A percentile compares a stretch with the other conserved stretches of the same genome.
Conservation (phyloP, 176 grass and related monocot species). For the Musa troglodytarum region DNA sequence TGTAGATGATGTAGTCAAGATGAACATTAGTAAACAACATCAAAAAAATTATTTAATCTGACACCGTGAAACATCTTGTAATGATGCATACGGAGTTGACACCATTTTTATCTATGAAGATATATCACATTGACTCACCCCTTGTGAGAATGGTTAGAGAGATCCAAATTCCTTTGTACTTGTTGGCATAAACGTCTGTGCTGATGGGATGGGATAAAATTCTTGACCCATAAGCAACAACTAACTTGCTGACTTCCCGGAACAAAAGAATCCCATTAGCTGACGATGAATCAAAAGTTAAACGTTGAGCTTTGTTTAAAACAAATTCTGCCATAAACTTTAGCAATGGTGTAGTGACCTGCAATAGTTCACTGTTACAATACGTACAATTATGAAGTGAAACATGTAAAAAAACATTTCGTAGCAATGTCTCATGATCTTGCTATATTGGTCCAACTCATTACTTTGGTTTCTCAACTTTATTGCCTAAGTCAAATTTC, state of each 20-base stretch:
- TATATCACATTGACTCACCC: conserved; percentile 43
- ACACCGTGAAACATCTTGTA: not conserved
- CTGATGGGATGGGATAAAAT: conserved; percentile 84
- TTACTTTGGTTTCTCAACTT: too few relatives aligned
- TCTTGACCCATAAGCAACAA: conserved; percentile 89
- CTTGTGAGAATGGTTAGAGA: conserved; percentile 79
- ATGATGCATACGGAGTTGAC: not conserved
- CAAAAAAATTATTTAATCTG: not conserved
- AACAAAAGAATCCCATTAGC: conserved; percentile 99
- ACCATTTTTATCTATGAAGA: conserved; percentile 8
- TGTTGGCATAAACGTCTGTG: conserved; percentile 68
- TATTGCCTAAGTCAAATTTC: too few relatives aligned
- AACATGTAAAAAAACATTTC: not conserved
- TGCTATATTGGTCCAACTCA: too few relatives aligned
- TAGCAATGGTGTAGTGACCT: conserved; percentile 93
- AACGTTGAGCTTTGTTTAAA: conserved; percentile 90
- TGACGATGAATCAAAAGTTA: conserved; percentile 96
- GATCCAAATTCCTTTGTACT: conserved; percentile 99
- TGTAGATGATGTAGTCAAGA: too few relatives aligned
- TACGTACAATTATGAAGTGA: not conserved
- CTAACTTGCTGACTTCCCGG: conserved; percentile 93
- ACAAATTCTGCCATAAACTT: conserved; percentile 97
- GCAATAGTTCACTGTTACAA: conserved; percentile 15
- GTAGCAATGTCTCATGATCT: too few relatives aligned
- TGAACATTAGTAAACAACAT: too few relatives aligned